Percentiles rank a stretch among this genome's conserved stretches.
phyloP scores from a whole-genome alignment of 164 flowering plant genomes.

The Paratinospora sagittata region DNA sequence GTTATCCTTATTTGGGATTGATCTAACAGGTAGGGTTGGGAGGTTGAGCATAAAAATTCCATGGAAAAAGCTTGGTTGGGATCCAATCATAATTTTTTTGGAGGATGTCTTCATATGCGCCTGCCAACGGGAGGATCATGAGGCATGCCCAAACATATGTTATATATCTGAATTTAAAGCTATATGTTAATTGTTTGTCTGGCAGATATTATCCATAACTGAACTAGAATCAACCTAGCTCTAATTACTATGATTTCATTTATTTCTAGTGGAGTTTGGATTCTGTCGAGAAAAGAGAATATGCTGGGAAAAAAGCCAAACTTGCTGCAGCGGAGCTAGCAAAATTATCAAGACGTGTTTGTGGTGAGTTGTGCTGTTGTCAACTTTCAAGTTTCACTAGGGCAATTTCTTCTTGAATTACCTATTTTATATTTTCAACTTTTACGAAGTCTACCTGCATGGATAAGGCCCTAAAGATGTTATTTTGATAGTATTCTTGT shows the following conservation, averaged over 20 bases:
- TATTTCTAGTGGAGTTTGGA: constrained; percentile 59
- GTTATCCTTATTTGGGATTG: neutral
- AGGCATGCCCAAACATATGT: constrained; percentile 31
- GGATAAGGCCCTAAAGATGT: no score
- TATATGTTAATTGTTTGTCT: neutral
- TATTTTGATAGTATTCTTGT: no score
- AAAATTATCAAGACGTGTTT: constrained; percentile 77
- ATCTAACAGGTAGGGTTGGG: constrained; percentile 62
- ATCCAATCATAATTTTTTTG: constrained; percentile 60
- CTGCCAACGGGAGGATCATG: constrained; percentile 56
- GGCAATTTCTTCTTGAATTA: neutral
- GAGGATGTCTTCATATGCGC: constrained; percentile 71
- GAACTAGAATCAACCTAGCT: neutral
- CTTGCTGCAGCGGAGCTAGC: constrained; percentile 95
- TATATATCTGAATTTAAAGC: neutral
- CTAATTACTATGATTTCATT: constrained; percentile 1
- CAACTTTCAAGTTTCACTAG: neutral
- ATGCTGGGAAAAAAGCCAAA: constrained; percentile 82
- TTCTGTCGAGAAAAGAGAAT: constrained; percentile 69
- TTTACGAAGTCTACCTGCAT: no score
- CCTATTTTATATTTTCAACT: neutral
- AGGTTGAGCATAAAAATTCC: constrained; percentile 79
- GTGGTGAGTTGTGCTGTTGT: constrained; percentile 44
- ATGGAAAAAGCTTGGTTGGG: constrained; percentile 92
- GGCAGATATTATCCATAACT: neutral